Conservation (phyloP, 1,139 yeast species). For the Pichia sp. region DNA sequence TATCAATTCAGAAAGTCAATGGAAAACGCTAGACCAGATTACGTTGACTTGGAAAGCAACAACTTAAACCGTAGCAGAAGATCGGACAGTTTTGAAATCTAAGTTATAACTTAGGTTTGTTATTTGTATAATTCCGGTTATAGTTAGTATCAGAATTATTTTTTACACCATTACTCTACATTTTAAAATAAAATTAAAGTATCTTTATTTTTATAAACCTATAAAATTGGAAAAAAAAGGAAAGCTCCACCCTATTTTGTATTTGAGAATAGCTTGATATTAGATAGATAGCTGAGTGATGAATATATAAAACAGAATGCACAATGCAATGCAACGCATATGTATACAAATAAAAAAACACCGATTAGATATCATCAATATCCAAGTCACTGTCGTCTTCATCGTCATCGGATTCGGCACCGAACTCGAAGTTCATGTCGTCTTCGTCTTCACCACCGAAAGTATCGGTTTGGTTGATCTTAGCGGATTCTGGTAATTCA, state of each 20-base stretch:
- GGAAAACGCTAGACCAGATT: slow-evolving; percentile 53
- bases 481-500: slow-evolving; percentile 94
- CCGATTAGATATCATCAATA: slow-evolving; percentile 77
- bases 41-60: slow-evolving; percentile 31
- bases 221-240: slow-evolving; percentile 5
- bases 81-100: slow-evolving; percentile 58
- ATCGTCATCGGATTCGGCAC: slow-evolving; percentile 85
- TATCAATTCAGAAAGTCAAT: slow-evolving; percentile 59
- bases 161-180: neutral
- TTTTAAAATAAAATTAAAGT: neutral
- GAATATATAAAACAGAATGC: neutral
- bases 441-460: slow-evolving; percentile 97
- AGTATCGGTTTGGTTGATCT: slow-evolving; percentile 97
- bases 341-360: neutral
- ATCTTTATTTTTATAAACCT: neutral
- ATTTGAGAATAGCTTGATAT: neutral
- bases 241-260: neutral
- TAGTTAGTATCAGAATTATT: too few relatives aligned
- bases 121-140: too few relatives aligned
- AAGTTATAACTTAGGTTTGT: neutral
- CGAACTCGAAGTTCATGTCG: slow-evolving; percentile 98
- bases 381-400: slow-evolving; percentile 70
- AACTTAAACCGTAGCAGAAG: slow-evolving; percentile 60
- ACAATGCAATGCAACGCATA: neutral
- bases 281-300: neutral